Base-by-base conservation (phyloP, 495 filamentous ascomycete species). In the Podospora sp. region DNA sequence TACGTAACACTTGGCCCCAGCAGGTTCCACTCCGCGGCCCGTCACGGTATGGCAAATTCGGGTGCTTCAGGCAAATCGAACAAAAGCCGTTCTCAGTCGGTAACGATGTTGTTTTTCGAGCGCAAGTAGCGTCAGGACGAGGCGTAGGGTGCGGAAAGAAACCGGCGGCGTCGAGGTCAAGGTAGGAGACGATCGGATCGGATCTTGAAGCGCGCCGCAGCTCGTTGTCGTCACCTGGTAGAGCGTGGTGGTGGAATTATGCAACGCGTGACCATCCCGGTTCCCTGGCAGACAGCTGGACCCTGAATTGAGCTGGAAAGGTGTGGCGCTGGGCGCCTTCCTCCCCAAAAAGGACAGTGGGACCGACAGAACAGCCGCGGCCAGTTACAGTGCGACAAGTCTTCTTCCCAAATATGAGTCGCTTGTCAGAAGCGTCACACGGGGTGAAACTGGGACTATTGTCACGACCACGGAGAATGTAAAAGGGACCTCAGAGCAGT, bases 1-100 rank as follows among this genome's bases (percentile, higher is more conserved):
- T 69, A 70, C 66, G 72, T 69, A 73, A 72, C 68, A 66, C 46
- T 56, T 59, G 62, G 62, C 51, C 40, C 57, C 66, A 55, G 60
- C 50, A 46, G 56, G 62, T 40, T 46, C 68, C 71, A 67, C 65
- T 36, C 25, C 21, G 60, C 65, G 62, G 51, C 56, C 56, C 46
- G 61, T 53, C 18, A 52, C 46, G 35, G 6, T 36, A 40, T 50
- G 52, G 63, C 63, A 40, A 40, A 24, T 33, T 63, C 61, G 61
- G 33, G 62, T 22, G 21, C n/a, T 36, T n/a, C 16, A 33, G 29
- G 29, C 29, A 33, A 33, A 33, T 8, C 4, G 29, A 33, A 8
- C 29, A 3, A 33, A 33, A 33, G 29, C 29, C 29, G 25, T 27
- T 27, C 4, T 63, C 49, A n/a, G 35, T 8, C 3, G 26, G n/a